Conservation (phyloP, 2,329 filamentous ascomycete species). For the Cercospora sp. region DNA sequence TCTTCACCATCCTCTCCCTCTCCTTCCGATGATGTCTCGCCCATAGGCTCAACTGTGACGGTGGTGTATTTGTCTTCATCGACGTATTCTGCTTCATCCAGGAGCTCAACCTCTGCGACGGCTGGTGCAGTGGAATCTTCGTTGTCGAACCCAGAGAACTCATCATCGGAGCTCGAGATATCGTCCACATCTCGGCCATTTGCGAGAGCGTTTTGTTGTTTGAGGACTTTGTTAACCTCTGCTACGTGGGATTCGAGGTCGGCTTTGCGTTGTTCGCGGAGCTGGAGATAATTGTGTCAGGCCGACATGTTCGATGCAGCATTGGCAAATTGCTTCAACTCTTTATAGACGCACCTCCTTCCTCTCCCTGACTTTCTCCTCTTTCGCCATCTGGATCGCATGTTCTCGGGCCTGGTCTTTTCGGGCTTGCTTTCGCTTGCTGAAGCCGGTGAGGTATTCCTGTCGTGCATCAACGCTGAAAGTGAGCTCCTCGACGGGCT, state of each 20-base stretch:
- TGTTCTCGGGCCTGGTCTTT: conserved; percentile 82
- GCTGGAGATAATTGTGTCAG: conserved; percentile 52
- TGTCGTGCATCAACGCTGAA: conserved; percentile 79
- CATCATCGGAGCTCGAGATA: conserved; percentile 35
- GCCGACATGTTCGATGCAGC: not conserved
- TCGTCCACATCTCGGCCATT: conserved; percentile 33
- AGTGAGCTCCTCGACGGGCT: conserved; percentile 61
- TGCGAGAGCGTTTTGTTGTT: conserved; percentile 52
- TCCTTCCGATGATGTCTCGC: conserved; percentile 43
- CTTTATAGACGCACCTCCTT: conserved; percentile 64
- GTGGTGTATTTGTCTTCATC: conserved; percentile 96
- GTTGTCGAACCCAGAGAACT: conserved; percentile 28
- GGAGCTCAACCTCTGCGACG: conserved; percentile 24
- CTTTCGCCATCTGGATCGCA: conserved; percentile 71
- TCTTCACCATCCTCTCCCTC: conserved; percentile 39
- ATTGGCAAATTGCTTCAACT: not conserved
- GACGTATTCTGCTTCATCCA: conserved; percentile 80
- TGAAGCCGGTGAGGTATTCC: conserved; percentile 93
- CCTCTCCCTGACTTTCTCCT: conserved; percentile 72
- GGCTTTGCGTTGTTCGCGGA: conserved; percentile 77
- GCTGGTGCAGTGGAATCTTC: conserved; percentile 5
- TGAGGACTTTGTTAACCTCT: conserved; percentile 70
- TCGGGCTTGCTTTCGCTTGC: conserved; percentile 88
- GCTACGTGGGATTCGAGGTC: conserved; percentile 81
- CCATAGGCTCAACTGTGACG: conserved; percentile 88